A percentile compares a stretch with the other conserved stretches of the same genome.
Evolutionary conservation across 495 filamentous ascomycete genomes (phyloP).

Genomic region (Gamarada debralockiae): DNA sequence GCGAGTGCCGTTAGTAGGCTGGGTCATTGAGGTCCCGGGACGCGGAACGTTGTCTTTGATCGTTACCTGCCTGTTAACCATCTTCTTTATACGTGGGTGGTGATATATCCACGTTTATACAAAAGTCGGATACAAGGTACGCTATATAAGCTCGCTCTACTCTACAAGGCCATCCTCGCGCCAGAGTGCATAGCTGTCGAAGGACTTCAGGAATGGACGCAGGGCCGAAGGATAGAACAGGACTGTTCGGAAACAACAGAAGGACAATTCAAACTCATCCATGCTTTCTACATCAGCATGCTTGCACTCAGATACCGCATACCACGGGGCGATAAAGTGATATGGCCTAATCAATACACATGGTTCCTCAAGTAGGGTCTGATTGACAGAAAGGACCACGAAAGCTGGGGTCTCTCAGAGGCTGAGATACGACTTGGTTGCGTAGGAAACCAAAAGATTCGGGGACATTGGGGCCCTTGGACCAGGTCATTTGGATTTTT

Average conservation of each 20-base stretch:
- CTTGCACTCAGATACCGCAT: slow-evolving; percentile 33
- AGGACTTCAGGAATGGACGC: slow-evolving; percentile 35
- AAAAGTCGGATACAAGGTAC: slow-evolving; percentile 13
- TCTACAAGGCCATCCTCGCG: slow-evolving; percentile 31
- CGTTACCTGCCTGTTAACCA: slow-evolving; percentile 30
- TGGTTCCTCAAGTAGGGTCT: slow-evolving; percentile 31
- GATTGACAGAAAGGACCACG: slow-evolving; percentile 28
- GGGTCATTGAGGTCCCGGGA: slow-evolving; percentile 30
- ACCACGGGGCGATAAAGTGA: slow-evolving; percentile 23
- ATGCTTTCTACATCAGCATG: slow-evolving; percentile 38
- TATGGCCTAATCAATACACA: slow-evolving; percentile 34
- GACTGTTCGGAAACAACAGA: slow-evolving; percentile 20
- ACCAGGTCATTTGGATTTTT: slow-evolving; percentile 63
- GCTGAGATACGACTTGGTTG: slow-evolving; percentile 52
- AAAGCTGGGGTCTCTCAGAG: slow-evolving; percentile 29
- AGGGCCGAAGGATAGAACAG: slow-evolving; percentile 28
- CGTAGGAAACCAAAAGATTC: slow-evolving; percentile 77
- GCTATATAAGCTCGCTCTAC: slow-evolving; percentile 30
- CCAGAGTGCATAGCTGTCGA: slow-evolving; percentile 37
- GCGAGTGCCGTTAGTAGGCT: slow-evolving; percentile 17
- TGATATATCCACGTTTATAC: slow-evolving; percentile 36
- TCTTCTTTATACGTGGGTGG: slow-evolving; percentile 35
- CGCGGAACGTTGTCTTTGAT: slow-evolving; percentile 32
- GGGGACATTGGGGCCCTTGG: slow-evolving; percentile 64
- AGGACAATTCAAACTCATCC: slow-evolving; percentile 27